Conservation (phyloP, 2,329 filamentous ascomycete species). For the Peltaster fructicola region DNA sequence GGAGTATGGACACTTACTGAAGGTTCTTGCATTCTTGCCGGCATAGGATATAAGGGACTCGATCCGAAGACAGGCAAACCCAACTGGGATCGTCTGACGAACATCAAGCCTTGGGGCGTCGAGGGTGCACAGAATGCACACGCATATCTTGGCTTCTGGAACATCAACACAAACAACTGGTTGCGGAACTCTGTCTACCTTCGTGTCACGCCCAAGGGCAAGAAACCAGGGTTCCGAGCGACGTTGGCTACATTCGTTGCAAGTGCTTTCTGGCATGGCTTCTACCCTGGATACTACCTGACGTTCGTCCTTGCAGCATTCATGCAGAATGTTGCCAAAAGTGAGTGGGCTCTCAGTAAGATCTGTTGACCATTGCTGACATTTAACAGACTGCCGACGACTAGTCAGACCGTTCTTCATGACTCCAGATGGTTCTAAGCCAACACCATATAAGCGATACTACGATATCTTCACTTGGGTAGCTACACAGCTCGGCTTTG, state of each 20-base stretch:
- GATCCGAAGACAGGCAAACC: conserved; percentile 71
- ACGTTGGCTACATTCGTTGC: conserved; percentile 88
- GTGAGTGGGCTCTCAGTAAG: conserved; percentile 45
- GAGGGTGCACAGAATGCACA: conserved; percentile 89
- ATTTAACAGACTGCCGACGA: conserved; percentile 58
- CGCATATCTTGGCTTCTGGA: conserved; percentile 82
- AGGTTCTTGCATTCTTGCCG: conserved; percentile 82
- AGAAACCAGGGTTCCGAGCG: conserved; percentile 90
- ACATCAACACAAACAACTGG: conserved; percentile 98
- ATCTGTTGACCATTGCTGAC: conserved; percentile 2
- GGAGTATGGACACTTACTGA: conserved; percentile 89
- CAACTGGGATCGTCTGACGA: conserved; percentile 77
- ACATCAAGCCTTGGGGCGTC: conserved; percentile 71
- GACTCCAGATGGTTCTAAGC: conserved; percentile 51
- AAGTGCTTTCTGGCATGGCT: conserved; percentile 94
- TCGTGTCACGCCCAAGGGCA: conserved; percentile 82
- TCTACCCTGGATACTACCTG: conserved; percentile 92
- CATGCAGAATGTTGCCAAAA: conserved; percentile 84
- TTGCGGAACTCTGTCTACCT: conserved; percentile 90
- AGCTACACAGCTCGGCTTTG: conserved; percentile 64
- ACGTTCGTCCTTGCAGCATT: conserved; percentile 79
- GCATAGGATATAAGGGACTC: conserved; percentile 85
- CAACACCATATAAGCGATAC: conserved; percentile 57
- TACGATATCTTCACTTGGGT: conserved; percentile 69
- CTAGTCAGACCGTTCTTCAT: conserved; percentile 86